Conservation (phyloP, 306 rosid species). For the Begonia fuchsioides region DNA sequence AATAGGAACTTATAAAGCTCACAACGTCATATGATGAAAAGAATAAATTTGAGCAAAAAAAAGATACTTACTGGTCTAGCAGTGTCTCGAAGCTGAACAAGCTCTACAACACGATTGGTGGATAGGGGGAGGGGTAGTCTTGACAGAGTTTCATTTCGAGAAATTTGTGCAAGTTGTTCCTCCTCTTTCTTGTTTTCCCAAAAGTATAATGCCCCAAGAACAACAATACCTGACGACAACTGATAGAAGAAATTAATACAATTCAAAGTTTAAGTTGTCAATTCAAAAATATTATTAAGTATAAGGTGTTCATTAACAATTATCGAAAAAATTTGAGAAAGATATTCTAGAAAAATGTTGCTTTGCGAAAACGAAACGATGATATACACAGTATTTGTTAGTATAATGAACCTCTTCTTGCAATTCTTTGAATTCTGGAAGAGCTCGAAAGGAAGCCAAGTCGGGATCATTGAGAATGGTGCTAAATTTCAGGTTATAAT, state of each 20-base stretch:
- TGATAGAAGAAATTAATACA: conserved; percentile 55
- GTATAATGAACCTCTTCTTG: conserved; percentile 71
- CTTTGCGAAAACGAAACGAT: not conserved
- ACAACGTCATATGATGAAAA: too few relatives aligned
- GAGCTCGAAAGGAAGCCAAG: conserved; percentile 89
- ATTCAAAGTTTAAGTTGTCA: too few relatives aligned
- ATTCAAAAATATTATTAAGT: too few relatives aligned
- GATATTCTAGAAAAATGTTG: too few relatives aligned
- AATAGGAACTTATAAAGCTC: too few relatives aligned
- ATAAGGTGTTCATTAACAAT: too few relatives aligned
- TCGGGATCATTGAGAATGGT: conserved; percentile 95
- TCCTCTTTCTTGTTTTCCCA: conserved; percentile 97
- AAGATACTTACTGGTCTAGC: conserved; percentile 69
- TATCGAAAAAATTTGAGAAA: too few relatives aligned
- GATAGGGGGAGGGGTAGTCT: conserved; percentile 93
- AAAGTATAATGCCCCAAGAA: conserved; percentile 60
- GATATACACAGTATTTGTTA: conserved; percentile 2
- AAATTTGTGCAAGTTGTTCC: conserved; percentile 79
- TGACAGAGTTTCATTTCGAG: conserved; percentile 72
- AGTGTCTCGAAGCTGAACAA: conserved; percentile 86
- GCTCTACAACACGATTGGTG: conserved; percentile 92
- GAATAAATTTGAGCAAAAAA: not conserved
- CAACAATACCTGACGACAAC: conserved; percentile 69
- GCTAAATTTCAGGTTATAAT: conserved; percentile 78
- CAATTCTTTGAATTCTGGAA: conserved; percentile 87